phyloP scores from a whole-genome alignment of 2,329 filamentous ascomycete genomes.

The Chalaropsis thielavioides region DNA sequence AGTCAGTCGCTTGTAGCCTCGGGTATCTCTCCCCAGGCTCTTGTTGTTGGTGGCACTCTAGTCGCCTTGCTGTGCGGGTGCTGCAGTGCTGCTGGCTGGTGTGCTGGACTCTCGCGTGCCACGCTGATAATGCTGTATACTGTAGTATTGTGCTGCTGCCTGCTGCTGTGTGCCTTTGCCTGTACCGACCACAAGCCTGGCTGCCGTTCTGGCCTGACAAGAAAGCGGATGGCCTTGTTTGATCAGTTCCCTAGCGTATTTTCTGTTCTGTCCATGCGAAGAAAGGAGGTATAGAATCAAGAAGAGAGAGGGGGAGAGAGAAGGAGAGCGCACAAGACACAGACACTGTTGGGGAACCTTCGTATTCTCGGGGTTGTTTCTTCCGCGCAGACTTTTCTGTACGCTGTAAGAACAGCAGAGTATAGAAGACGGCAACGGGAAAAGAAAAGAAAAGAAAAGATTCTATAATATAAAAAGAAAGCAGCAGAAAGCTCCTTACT shows the following conservation, averaged over 20 bases:
- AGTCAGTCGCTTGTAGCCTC: not conserved
- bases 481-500: not conserved
- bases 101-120: not conserved
- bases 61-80: not conserved
- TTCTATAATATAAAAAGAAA: not conserved
- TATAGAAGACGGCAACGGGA: not conserved
- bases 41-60: not conserved
- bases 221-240: not conserved
- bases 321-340: not conserved
- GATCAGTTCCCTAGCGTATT: not conserved
- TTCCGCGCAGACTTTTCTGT: not conserved
- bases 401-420: not conserved
- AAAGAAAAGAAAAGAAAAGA: not conserved
- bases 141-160: not conserved
- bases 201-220: not conserved
- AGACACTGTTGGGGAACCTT: constrained; percentile 4
- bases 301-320: not conserved
- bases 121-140: not conserved
- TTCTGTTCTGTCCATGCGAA: not conserved
- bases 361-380: not conserved
- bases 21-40: not conserved
- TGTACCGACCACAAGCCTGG: not conserved
- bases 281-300: not conserved
- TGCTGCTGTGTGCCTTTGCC: not conserved
- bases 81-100: not conserved